phyloP scores from a whole-genome alignment of 345 rosid species.

The Boechera stricta region DNA sequence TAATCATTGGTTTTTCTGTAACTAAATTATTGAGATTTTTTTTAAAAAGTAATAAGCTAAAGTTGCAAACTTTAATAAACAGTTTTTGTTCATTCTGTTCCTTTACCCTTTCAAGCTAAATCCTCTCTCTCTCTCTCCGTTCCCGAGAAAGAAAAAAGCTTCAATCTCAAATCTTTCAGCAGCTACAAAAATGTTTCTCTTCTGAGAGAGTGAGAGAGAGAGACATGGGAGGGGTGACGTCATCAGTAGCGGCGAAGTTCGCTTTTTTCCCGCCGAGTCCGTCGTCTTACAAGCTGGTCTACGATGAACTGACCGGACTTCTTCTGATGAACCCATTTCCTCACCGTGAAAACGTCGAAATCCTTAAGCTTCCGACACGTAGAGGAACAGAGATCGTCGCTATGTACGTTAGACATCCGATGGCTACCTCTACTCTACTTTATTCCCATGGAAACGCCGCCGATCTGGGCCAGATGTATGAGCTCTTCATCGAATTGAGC shows the following conservation, averaged over 20 bases:
- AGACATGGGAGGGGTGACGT: conserved; percentile 92
- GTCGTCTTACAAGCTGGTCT: conserved; percentile 80
- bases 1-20: neutral
- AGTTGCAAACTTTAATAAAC: conserved; percentile 41
- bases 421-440: conserved; percentile 87
- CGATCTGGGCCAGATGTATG: conserved; percentile 99
- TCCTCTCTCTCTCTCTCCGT: conserved; percentile 34
- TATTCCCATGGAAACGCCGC: conserved; percentile 99
- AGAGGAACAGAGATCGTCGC: conserved; percentile 86
- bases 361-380: conserved; percentile 76
- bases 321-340: conserved; percentile 80
- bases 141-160: conserved; percentile 32
- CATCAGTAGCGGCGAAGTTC: conserved; percentile 96
- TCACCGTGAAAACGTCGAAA: conserved; percentile 93
- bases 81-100: conserved; percentile 16
- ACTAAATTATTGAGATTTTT: neutral
- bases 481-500: conserved; percentile 95
- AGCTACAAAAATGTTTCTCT: conserved; percentile 26
- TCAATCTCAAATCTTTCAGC: conserved; percentile 38
- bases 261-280: conserved; percentile 99
- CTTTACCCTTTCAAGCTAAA: conserved; percentile 47
- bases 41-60: neutral
- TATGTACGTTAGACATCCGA: conserved; percentile 78
- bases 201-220: neutral
- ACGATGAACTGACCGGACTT: conserved; percentile 75